Evolutionary conservation across 1,284 basidiomycete species (phyloP).

Genomic region (Ustilago hordei): DNA sequence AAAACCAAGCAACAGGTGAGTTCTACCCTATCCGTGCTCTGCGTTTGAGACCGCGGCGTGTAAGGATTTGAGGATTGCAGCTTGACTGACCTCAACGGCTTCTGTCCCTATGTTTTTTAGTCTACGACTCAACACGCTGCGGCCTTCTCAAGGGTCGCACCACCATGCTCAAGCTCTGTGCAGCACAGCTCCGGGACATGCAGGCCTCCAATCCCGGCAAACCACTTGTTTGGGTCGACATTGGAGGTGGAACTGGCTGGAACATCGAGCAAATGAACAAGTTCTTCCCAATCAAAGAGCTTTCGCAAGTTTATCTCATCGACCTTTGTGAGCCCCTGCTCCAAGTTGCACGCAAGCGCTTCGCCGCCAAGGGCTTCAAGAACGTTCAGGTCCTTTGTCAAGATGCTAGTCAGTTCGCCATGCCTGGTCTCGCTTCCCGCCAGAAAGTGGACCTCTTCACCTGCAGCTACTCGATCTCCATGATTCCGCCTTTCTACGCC

Average conservation of each 20-base stretch:
- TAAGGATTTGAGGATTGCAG: background rate
- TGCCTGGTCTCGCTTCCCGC: slow-evolving; percentile 72
- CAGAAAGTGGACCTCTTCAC: slow-evolving; percentile 68
- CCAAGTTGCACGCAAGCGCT: slow-evolving; percentile 78
- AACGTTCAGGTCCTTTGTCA: slow-evolving; percentile 82
- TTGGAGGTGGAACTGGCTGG: slow-evolving; percentile 84
- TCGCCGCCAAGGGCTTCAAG: slow-evolving; percentile 78
- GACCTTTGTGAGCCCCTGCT: slow-evolving; percentile 82
- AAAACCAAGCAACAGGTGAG: slow-evolving; percentile 66
- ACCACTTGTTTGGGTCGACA: slow-evolving; percentile 81
- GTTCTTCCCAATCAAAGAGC: slow-evolving; percentile 73
- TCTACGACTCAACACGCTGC: slow-evolving; percentile 67
- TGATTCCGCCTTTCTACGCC: slow-evolving; percentile 78
- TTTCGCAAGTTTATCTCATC: slow-evolving; percentile 77
- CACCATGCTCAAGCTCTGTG: slow-evolving; percentile 73
- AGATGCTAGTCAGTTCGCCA: slow-evolving; percentile 78
- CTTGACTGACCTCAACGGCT: background rate
- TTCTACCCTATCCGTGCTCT: background rate
- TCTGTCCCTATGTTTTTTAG: slow-evolving; percentile 19
- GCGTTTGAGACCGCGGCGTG: background rate
- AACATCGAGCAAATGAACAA: slow-evolving; percentile 86
- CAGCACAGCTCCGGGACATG: slow-evolving; percentile 76
- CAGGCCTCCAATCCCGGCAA: slow-evolving; percentile 71
- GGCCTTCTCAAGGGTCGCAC: slow-evolving; percentile 66
- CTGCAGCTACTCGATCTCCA: slow-evolving; percentile 69